Base-by-base conservation (phyloP, 177 flowering plant species). In the Vitis hybrid region DNA sequence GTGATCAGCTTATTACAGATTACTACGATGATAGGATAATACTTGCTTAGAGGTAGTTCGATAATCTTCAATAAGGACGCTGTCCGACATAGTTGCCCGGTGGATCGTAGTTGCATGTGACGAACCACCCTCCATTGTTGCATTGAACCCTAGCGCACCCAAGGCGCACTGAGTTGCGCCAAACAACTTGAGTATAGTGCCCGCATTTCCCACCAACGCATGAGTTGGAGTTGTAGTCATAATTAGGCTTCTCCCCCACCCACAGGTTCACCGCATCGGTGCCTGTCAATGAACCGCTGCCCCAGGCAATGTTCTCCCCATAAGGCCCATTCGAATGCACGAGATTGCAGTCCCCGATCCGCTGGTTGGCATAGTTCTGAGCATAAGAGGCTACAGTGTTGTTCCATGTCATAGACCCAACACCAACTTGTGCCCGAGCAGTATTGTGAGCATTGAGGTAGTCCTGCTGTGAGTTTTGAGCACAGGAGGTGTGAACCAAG, bases 281-380 rank as follows among this genome's bases (percentile, higher is more conserved):
- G 1, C 78, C 88, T 0, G 64, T 67, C 47, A 83, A 67, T 1
- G 24, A 11, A 1, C 81, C 79, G 1, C 38, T 28, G 3, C 89
- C 84, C 59, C 64, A 61, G 9, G 86, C 85, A 4, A 85, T 59
- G 75, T 87, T 81, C 63, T 82, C 86, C 1, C 88, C 84, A 50
- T 81, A 85, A 3, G 79, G 83, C 15, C 85, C 86, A 0, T 31
- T 12, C 0, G 88, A 85, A 49, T 85, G 88, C 59, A 22, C 64
- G 3, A 69, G 62, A 0, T 22, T 18, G 73, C 80, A 77, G 20
- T 57, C 72, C 2, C 72, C 72, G 0, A 3, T 53, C 18, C 47
- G 63, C 47, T 73, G 55, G n/a, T 63, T 68, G 18, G 64, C 73
- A 4, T 69, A 69, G 65, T 68, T 64, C 51, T 38, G 69, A 1